These are phyloP conservation scores for Croton laevigatus DNA, from an alignment of 441 rosid genomes.

Conservation along the genomic window DNA sequence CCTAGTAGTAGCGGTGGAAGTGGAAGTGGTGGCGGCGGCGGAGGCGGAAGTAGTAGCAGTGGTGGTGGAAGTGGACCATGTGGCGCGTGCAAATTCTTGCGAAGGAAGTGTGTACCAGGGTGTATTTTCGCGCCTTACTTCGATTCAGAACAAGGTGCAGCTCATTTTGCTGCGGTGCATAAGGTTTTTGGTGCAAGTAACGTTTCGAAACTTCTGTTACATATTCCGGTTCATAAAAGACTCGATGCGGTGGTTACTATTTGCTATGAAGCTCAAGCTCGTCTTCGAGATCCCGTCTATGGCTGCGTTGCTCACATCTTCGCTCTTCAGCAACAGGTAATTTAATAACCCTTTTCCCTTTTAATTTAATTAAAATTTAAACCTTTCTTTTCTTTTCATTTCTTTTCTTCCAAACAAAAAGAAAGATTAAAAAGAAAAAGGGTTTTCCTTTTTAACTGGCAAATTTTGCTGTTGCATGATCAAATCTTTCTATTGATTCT, in stretches of 20 bases:
- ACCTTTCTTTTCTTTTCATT: too few species aligned
- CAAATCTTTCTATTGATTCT: too few species aligned
- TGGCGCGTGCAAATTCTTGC: conserved; percentile 92
- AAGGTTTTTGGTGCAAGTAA: conserved; percentile 96
- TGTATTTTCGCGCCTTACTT: conserved; percentile 93
- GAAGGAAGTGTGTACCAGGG: conserved; percentile 83
- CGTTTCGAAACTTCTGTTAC: conserved; percentile 75
- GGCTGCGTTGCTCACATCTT: conserved; percentile 96
- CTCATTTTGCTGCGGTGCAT: conserved; percentile 93
- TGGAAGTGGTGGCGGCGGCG: conserved; percentile 29
- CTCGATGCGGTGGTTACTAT: conserved; percentile 85
- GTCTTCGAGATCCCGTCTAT: conserved; percentile 89
- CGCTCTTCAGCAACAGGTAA: conserved; percentile 94
- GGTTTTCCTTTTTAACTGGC: too few species aligned
- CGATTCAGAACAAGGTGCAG: conserved; percentile 91
- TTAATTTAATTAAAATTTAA: too few species aligned
- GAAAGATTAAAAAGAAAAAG: too few species aligned
- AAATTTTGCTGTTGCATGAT: too few species aligned
- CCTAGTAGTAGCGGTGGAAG: conserved; percentile 42
- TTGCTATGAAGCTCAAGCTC: conserved; percentile 89
- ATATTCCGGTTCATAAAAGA: conserved; percentile 67
- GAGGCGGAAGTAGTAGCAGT: conserved; percentile 25
- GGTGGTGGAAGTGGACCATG: conserved; percentile 71
- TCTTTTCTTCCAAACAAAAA: too few species aligned
- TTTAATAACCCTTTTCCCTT: too few species aligned